A percentile compares a stretch with the other conserved stretches of the same genome.
Conservation (phyloP, 805 yeast species). For the Maudiozyma pseudohumilis region DNA sequence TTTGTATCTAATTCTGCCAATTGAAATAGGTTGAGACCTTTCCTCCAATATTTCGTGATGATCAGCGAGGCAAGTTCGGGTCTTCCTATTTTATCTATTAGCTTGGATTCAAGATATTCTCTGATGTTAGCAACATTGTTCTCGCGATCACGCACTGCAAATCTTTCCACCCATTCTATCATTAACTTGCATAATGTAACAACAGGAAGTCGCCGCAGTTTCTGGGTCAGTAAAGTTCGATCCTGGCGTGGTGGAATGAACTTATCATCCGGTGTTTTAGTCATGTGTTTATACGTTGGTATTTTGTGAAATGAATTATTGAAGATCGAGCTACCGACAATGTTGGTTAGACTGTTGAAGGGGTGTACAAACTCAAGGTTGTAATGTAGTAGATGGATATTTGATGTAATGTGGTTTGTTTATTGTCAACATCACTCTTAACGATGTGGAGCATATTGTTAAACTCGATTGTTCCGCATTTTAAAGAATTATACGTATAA, state of each 20-base stretch:
- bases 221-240: slow-evolving; percentile 9
- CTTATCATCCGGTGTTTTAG: no score
- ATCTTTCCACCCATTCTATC: slow-evolving; percentile 16
- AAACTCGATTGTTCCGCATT: no score
- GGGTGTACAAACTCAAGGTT: no score
- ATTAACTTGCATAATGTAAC: slow-evolving; percentile 13
- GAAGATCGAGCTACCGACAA: no score
- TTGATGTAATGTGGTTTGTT: no score
- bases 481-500: no score
- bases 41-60: slow-evolving; percentile 16
- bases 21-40: slow-evolving; percentile 35
- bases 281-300: no score
- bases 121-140: not conserved
- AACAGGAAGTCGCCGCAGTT: slow-evolving; percentile 16
- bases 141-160: slow-evolving; percentile 6
- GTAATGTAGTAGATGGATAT: no score
- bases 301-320: no score
- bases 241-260: slow-evolving; percentile 10
- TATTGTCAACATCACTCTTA: no score
- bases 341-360: no score
- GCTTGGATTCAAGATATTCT: slow-evolving; percentile 7
- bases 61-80: slow-evolving; percentile 10
- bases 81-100: slow-evolving; percentile 10
- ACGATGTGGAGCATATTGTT: no score
- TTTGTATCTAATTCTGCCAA: slow-evolving; percentile 64